Evolutionary conservation across 148 eudicot genomes (phyloP).

Genomic region (Nepenthes gracilis): DNA sequence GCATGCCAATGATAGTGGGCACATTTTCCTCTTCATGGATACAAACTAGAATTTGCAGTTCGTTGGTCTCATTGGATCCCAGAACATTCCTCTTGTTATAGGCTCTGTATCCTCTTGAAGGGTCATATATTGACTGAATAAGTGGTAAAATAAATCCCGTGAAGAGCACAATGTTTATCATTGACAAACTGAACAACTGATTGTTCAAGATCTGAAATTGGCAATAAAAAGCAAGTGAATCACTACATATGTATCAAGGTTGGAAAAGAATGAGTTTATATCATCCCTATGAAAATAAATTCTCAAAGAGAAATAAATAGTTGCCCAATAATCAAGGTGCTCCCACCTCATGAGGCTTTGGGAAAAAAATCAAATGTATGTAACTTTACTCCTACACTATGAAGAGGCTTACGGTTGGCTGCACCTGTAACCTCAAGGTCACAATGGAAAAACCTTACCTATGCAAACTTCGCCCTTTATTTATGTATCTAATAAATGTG

Average conservation of each 20-base stretch:
- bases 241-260: no score
- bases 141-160: conserved; percentile 10
- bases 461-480: no score
- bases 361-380: no score
- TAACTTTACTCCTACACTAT: no score
- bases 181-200: conserved; percentile 4
- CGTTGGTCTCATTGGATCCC: conserved; percentile 1
- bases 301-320: no score
- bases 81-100: conserved; percentile 8
- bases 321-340: no score
- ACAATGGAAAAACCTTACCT: no score
- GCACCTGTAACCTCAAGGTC: background rate
- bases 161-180: conserved; percentile 3
- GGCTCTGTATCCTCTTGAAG: conserved; percentile 11
- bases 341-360: no score
- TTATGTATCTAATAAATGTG: background rate
- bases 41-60: conserved; percentile 13
- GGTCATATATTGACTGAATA: conserved; percentile 6
- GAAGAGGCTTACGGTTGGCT: no score
- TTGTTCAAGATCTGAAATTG: conserved; percentile 8
- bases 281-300: no score
- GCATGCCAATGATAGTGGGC: conserved; percentile 14
- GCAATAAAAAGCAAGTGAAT: background rate
- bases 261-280: background rate
- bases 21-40: conserved; percentile 18